Evolutionary conservation across 139 green algal genomes (phyloP), one percentile per base, ranked within the genome.

Genomic region (Edaphochlamys debaryana): DNA sequence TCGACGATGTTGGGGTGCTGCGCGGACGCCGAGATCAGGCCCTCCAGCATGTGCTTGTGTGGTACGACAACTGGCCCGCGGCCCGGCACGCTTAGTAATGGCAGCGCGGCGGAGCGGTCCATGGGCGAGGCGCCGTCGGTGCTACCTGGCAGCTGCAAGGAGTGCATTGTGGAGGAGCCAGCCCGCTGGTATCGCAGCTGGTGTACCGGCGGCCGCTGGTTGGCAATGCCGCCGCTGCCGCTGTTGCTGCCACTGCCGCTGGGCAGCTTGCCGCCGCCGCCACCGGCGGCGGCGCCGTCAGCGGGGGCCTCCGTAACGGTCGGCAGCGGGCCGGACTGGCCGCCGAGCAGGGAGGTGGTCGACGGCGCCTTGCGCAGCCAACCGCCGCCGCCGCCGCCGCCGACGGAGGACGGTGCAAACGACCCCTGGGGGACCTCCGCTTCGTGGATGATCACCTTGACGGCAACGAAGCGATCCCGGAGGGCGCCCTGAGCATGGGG

Each of bases 1-100:
- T 86, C 68, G 15, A 79, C 68, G n/a, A 86, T 86, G 80, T 86
- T 79, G 54, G 80, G 58, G 40, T 86, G 80, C n/a, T 63, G 58
- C 40, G 80, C 69, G 40, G 30, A 56, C 2, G 70, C 69, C 32
- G 50, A 68, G 22, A 86, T 76, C 13, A 86, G 56, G 1, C 80
- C 80, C 69, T 86, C 80, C 80, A 86, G 37, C 80, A 86, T 82
- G 42, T 73, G 62, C 42, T 82, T 82, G 45, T 74, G 76, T 42
- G 76, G 76, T 62, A 82, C 73, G 29, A 73, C 42, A 32, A 82
- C 76, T 25, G 76, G 76, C 25, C 62, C 6, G 62, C 73, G 48
- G 7, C 76, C 76, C 45, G 76, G 76, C 42, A 82, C 38, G 0
- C 22, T 72, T 32, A 82, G 63, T 23, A 73, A 23, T 11, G 62